Base-by-base conservation (phyloP, 805 yeast genomes). In the Wickerhamiella cacticola region DNA sequence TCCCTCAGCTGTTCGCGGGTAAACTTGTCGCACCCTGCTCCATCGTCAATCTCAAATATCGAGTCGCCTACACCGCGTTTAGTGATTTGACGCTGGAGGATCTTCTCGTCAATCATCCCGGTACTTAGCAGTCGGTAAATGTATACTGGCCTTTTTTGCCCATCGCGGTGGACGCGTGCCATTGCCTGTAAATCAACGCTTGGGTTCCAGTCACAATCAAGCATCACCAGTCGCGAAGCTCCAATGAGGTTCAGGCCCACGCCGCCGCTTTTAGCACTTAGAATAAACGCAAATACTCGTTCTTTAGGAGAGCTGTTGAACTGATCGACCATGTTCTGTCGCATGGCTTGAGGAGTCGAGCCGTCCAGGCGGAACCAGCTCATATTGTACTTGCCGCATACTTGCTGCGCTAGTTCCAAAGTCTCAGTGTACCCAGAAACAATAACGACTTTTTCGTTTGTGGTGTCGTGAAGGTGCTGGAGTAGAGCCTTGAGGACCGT, bases 191-290 rank as follows among this genome's bases (percentile, higher is more conserved):
- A 62, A 59, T 92, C 98, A 10, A 80, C 72, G 0, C 96, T 77
- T 0, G 98, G 98, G 54, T 92, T 92, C 98, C 98, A 92, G 59
- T 92, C 97, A 53, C 92, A 85, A 60, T 92, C 98, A 59, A 84
- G 82, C 19, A 92, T 65, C 4, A 92, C 72, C 35, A 92, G 65
- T 23, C 97, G 66, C 0, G 94, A 84, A 0, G 94, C 98, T 0
- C 97, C 98, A 28, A 84, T 74, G 28, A 92, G 67, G 58, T 92
- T 92, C 36, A 92, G 68, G 0, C 98, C 98, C 51, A 82, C 79
- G 0, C 98, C 98, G 3, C 98, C 98, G 3, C 95, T 79, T 61
- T 87, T 85, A 0, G 96, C 82, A 3, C 95, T 84, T 10, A 92
- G 63, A 10, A 92, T 64, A 55, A 92, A 86, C 0, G 80, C 80